Base-by-base conservation (phyloP, 768 basidiomycete genomes). In the Tylopilus vinaceipallidus region DNA sequence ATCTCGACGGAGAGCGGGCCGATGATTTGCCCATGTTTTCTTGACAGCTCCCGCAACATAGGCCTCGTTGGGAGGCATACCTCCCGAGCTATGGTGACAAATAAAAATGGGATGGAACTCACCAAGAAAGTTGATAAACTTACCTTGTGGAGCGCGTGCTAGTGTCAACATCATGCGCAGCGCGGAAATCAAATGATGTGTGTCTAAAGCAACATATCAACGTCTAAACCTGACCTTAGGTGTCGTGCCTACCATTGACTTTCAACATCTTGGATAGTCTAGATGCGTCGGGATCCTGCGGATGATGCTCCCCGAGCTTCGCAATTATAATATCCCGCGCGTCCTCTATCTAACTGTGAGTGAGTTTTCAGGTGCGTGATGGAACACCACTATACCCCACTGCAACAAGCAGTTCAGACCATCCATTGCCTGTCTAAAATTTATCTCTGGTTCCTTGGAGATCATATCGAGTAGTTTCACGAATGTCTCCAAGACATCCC, bases 371-470 rank as follows among this genome's bases (percentile, higher is more conserved):
- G 9, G 35, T 34, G 17, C 29, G 26, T 0, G 22, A 37, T 14
- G 6, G n/a, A 32, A 11, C 29, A 30, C 6, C 8, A 33, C 51
- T 59, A 30, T 6, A 63, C 62, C 46, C 12, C 54, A 61, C 14
- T 50, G 41, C 50, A 58, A 19, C 17, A 64, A 20, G 22, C 51
- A 56, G 12, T 16, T 50, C 37, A 63, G 29, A n/a, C 59, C 53
- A 3, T 64, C 54, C 62, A 63, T 63, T 17, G 49, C 62, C 29
- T 54, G 59, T 23, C 43, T 41, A 20, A 64, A 59, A 36, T 52
- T 54, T 6, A 36, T 39, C 12, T 17, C 43, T 0, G 33, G 33
- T 19, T 45, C 19, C 3, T 1, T 8, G n/a, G 59, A 13, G 13
- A 56, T 55, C 22, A 0, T 13, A 42, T 64, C 60, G 8, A 63